Conservation (phyloP, 805 yeast genomes). For the Zygosaccharomyces siamensis region DNA sequence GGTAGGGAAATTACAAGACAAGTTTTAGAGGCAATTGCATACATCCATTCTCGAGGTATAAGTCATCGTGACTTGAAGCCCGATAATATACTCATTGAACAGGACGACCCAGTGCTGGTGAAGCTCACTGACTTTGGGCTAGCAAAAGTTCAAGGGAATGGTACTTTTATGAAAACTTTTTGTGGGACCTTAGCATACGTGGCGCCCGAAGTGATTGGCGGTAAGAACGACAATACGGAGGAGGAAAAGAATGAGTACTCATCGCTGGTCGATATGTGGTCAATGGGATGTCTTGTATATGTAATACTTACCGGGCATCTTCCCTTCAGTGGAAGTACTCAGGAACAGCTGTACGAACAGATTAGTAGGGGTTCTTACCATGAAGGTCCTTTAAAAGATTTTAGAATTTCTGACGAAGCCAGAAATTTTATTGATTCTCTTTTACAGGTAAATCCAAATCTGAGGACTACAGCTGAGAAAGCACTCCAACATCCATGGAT, state of each 20-base stretch:
- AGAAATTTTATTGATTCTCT: conserved; percentile 65
- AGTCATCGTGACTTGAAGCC: conserved; percentile 97
- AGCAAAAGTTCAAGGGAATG: conserved; percentile 82
- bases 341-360: conserved; percentile 73
- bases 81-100: conserved; percentile 85
- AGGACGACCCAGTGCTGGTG: conserved; percentile 85
- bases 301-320: conserved; percentile 89
- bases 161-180: conserved; percentile 87
- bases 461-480: conserved; percentile 65
- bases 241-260: conserved; percentile 51
- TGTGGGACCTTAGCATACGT: conserved; percentile 97
- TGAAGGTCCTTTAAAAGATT: conserved; percentile 64
- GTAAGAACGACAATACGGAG: conserved; percentile 27
- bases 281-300: conserved; percentile 88
- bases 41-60: conserved; percentile 85
- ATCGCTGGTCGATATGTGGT: conserved; percentile 94
- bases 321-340: conserved; percentile 92
- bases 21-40: conserved; percentile 73
- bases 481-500: conserved; percentile 86
- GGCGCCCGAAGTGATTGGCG: conserved; percentile 83
- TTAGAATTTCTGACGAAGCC: conserved; percentile 62
- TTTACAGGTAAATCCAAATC: conserved; percentile 69
- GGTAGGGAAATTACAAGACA: conserved; percentile 83
- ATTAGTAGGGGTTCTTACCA: conserved; percentile 77
- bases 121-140: conserved; percentile 95